Conservation (phyloP, 2,329 filamentous ascomycete genomes). For the Zasmidium angulare region DNA sequence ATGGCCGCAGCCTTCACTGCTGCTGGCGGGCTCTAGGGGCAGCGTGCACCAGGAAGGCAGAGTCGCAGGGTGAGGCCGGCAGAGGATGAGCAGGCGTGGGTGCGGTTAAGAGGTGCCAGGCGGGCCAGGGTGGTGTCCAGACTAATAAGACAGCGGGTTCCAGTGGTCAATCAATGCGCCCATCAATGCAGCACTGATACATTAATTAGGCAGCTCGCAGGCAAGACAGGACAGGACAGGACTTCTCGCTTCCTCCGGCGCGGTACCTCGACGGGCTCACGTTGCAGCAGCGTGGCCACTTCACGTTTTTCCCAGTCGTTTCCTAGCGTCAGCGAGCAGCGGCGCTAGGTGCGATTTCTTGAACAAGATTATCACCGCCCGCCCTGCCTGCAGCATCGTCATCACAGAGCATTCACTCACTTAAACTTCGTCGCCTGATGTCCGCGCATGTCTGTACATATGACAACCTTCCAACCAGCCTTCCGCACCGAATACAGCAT, state of each 20-base stretch:
- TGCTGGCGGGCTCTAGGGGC: neutral
- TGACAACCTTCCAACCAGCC: too few species aligned
- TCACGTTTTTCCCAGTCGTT: neutral
- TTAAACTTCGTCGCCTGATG: too few species aligned
- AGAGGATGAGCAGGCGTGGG: neutral
- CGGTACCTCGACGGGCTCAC: neutral
- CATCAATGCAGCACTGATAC: neutral
- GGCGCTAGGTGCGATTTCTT: too few species aligned
- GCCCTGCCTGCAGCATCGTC: too few species aligned
- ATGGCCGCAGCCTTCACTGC: neutral
- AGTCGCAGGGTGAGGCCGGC: neutral
- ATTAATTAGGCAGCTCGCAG: neutral
- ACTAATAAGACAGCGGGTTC: too few species aligned
- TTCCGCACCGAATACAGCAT: too few species aligned
- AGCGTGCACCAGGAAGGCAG: neutral
- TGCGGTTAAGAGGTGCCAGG: conserved; percentile 1
- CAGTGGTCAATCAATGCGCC: too few species aligned
- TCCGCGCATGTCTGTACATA: too few species aligned
- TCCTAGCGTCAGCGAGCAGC: too few species aligned
- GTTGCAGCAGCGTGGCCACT: conserved; percentile 4
- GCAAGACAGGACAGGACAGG: neutral
- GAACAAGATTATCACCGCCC: too few species aligned
- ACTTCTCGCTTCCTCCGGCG: neutral
- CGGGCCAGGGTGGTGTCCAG: neutral
- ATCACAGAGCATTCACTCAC: too few species aligned